Evolutionary conservation across 2,329 filamentous ascomycete species (phyloP).

Genomic region (Ascochyta clinopodiicola): DNA sequence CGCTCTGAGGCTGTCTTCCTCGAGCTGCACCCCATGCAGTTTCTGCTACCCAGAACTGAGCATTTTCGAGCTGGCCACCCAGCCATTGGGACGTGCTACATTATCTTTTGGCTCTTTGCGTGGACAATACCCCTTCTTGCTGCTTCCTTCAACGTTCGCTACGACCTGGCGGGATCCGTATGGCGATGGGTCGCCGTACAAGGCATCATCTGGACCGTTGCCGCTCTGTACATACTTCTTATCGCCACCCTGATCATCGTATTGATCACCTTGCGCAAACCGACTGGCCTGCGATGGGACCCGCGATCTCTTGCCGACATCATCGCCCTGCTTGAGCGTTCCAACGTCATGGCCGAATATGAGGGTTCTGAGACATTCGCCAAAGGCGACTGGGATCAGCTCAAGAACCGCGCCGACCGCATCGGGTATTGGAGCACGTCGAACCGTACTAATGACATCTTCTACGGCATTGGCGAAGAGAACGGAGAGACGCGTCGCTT

Average conservation of each 20-base stretch:
- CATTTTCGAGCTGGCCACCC: constrained; percentile 73
- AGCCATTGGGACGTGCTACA: constrained; percentile 69
- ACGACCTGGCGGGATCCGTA: constrained; percentile 61
- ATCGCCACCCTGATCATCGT: constrained; percentile 64
- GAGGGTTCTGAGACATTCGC: constrained; percentile 69
- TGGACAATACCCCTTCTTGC: constrained; percentile 84
- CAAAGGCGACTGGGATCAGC: constrained; percentile 60
- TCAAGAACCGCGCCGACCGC: constrained; percentile 67
- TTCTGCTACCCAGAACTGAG: constrained; percentile 71
- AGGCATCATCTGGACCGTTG: constrained; percentile 77
- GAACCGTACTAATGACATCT: constrained; percentile 68
- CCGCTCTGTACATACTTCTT: constrained; percentile 75
- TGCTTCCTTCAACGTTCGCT: constrained; percentile 73
- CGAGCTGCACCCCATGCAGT: constrained; percentile 65
- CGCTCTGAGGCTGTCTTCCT: constrained; percentile 71
- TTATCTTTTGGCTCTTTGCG: constrained; percentile 77
- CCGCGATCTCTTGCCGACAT: constrained; percentile 81
- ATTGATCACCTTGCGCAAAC: constrained; percentile 68
- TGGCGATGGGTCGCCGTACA: constrained; percentile 86
- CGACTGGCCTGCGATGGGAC: constrained; percentile 86
- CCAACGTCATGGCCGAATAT: constrained; percentile 79
- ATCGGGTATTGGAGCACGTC: constrained; percentile 87
- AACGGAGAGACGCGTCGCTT: constrained; percentile 60
- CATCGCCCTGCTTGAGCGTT: constrained; percentile 77
- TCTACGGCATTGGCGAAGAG: constrained; percentile 79